These are phyloP conservation scores for Colletotrichum filicis DNA, from an alignment of 2,329 filamentous ascomycete species.

Conservation along the genomic window DNA sequence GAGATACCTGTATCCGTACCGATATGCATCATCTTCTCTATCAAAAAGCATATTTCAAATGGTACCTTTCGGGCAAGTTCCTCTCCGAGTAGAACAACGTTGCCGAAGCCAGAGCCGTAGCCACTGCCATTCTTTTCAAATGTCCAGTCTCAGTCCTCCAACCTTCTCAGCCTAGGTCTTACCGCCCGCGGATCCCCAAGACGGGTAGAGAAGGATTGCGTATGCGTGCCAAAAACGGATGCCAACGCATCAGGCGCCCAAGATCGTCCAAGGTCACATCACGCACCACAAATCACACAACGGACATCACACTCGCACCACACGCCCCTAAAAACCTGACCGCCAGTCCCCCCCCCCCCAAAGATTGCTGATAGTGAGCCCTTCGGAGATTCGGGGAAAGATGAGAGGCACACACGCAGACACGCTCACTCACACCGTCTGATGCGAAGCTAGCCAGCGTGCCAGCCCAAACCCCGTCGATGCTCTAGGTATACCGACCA, in stretches of 20 bases:
- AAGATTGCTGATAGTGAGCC: background rate
- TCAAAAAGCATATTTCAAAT: background rate
- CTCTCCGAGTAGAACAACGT: background rate
- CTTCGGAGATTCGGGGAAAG: background rate
- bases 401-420: too few relatives aligned
- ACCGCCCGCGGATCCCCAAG: background rate
- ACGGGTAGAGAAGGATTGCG: background rate
- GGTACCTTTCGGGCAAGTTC: background rate
- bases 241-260: slow-evolving; percentile 8
- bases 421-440: background rate
- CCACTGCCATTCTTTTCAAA: background rate
- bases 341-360: background rate
- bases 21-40: background rate
- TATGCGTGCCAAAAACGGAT: background rate
- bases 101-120: background rate
- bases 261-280: slow-evolving; percentile 6
- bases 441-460: background rate
- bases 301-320: background rate
- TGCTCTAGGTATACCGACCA: background rate
- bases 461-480: background rate
- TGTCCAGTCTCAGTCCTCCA: background rate
- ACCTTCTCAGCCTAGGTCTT: background rate
- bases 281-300: background rate
- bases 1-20: background rate
- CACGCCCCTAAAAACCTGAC: background rate